These are phyloP conservation scores for Saturnispora besseyi DNA, from an alignment of 805 yeast species.

Conservation along the genomic window DNA sequence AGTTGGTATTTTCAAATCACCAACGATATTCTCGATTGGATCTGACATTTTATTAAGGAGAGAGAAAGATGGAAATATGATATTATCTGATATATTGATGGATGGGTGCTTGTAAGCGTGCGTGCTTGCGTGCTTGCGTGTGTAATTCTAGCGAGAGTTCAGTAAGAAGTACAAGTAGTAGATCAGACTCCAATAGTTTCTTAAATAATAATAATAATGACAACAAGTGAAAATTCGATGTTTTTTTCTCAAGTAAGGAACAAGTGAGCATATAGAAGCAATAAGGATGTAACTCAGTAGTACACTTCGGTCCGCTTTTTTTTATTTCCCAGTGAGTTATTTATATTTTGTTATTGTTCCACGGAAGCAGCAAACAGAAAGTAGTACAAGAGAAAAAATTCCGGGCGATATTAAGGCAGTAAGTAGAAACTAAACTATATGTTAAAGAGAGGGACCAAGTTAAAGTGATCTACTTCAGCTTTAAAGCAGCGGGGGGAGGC, in stretches of 20 bases:
- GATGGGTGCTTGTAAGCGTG: neutral
- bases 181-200: neutral
- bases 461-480: too few species aligned
- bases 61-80: neutral
- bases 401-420: neutral
- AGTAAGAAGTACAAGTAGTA: neutral
- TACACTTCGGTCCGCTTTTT: neutral
- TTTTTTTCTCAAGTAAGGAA: neutral
- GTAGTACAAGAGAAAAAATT: neutral
- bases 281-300: neutral
- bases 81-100: neutral
- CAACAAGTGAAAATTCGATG: neutral
- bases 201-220: neutral
- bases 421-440: too few species aligned
- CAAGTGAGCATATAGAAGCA: neutral
- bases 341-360: neutral
- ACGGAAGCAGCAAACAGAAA: neutral
- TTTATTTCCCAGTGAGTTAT: neutral
- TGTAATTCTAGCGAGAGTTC: neutral
- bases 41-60: neutral
- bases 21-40: neutral
- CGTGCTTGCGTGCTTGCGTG: too few species aligned
- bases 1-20: neutral
- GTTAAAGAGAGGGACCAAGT: too few species aligned
- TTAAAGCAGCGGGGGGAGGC: too few species aligned